Percentiles rank a stretch among this genome's conserved stretches.
These are phyloP conservation scores for Cytospora mali DNA, from an alignment of 2,329 filamentous ascomycete genomes.

Conservation along the genomic window DNA sequence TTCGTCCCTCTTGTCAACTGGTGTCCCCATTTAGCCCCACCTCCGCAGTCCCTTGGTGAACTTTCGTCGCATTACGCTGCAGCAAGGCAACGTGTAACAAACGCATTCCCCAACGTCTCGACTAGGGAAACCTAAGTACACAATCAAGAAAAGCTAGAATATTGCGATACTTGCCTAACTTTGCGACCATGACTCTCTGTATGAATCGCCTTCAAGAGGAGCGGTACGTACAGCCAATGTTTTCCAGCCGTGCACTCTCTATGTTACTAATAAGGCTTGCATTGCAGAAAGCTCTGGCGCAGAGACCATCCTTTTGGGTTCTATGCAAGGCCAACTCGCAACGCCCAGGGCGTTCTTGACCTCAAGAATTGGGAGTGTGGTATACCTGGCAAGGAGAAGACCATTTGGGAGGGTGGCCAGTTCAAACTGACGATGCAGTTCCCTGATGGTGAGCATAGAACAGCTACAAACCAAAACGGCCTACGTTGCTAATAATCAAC, in stretches of 20 bases:
- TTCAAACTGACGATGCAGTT: conserved; percentile 95
- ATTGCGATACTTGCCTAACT: not conserved
- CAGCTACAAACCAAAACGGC: conserved; percentile 36
- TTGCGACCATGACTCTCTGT: conserved; percentile 76
- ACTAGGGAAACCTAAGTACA: not conserved
- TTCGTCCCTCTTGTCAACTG: not conserved
- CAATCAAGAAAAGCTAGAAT: not conserved
- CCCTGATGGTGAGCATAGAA: conserved; percentile 72
- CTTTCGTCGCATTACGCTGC: not conserved
- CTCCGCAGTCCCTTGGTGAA: conserved; percentile 4
- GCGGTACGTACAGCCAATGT: conserved; percentile 59
- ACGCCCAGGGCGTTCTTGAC: conserved; percentile 78
- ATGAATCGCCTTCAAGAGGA: conserved; percentile 87
- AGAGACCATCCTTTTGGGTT: conserved; percentile 97
- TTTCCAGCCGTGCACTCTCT: not conserved
- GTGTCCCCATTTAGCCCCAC: not conserved
- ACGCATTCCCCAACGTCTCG: not conserved
- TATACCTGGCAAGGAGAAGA: conserved; percentile 94
- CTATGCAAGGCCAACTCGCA: conserved; percentile 86
- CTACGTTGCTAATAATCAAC: conserved; percentile 30
- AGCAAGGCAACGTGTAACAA: not conserved
- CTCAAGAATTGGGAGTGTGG: conserved; percentile 97
- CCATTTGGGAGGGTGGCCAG: conserved; percentile 94
- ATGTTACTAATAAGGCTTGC: conserved; percentile 6
- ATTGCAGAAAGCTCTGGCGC: conserved; percentile 89